Base-by-base conservation (phyloP, 768 basidiomycete genomes). In the Auricularia heimuer region DNA sequence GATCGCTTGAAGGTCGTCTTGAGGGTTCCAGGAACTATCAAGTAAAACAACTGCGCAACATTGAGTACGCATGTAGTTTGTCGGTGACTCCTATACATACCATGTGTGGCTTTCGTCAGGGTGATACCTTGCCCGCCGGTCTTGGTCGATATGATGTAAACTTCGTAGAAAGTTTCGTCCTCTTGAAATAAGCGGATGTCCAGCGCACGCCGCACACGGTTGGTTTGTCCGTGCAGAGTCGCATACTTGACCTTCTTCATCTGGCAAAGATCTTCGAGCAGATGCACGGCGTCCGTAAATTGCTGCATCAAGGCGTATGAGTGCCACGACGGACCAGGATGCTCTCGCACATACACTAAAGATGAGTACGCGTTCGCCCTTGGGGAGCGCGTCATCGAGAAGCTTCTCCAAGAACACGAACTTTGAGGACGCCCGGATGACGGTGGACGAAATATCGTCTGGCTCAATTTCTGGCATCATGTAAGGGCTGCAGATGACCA, bases 141-240 rank as follows among this genome's bases (percentile, higher is more conserved):
- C 68, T 82, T 82, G 0, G 88, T 90, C 2, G 87, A 87, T 21
- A 89, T 79, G 63, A 90, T 74, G 74, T 84, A 90, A 14, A 89
- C 84, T 68, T 88, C 77, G 70, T 86, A 85, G 0, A 83, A 80
- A 3, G 83, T 85, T 6, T 78, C 73, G 47, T 84, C 82, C 69
- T 82, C 80, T 71, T 87, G 85, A 69, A 87, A 87, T 80, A 87
- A 72, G 64, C 76, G 82, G 47, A 87, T 86, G 69, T 85, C 83
- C 45, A 87, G 70, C 1, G 78, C 75, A 35, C 85, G 82, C 21
- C 85, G 79, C 3, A 86, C 80, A 4, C 86, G 78, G 11, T 73
- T 69, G 7, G 82, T 83, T 0, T 29, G 67, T 62, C 88, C 87
- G 70, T 89, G 85, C 24, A 89, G 74, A 35, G 84, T 82, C 54